phyloP scores from a whole-genome alignment of 345 rosid species.

The Salix suchowensis region DNA sequence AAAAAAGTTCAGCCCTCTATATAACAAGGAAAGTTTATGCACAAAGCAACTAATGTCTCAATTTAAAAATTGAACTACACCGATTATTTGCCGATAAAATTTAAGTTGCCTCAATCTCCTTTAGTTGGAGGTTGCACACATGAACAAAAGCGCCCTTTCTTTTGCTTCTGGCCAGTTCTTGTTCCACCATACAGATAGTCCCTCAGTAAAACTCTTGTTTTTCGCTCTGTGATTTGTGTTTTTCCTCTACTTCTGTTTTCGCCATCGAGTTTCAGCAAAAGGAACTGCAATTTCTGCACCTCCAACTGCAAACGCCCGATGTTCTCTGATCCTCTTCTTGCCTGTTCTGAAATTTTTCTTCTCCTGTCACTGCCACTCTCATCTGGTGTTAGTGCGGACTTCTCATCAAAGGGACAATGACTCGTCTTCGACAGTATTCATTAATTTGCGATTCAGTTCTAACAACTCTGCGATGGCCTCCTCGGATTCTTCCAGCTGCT shows the following conservation, averaged over 20 bases:
- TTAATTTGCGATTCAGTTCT: constrained; percentile 53
- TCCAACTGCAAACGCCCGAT: constrained; percentile 81
- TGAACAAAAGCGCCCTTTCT: constrained; percentile 63
- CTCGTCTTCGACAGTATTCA: constrained; percentile 48
- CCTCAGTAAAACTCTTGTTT: constrained; percentile 61
- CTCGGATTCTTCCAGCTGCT: constrained; percentile 75
- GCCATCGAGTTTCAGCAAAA: constrained; percentile 64
- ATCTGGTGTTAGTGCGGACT: constrained; percentile 39
- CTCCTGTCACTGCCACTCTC: constrained; percentile 42
- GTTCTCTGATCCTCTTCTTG: constrained; percentile 79
- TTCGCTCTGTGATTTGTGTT: constrained; percentile 40
- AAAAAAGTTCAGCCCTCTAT: constrained; percentile 7
- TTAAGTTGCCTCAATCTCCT: constrained; percentile 39
- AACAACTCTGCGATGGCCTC: constrained; percentile 57
- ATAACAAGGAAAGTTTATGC: constrained; percentile 21
- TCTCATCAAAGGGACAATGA: constrained; percentile 39
- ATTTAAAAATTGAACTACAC: constrained; percentile 8
- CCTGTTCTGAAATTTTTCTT: constrained; percentile 61
- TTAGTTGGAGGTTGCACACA: constrained; percentile 69
- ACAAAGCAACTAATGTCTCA: constrained; percentile 22
- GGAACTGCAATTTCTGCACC: constrained; percentile 80
- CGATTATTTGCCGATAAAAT: constrained; percentile 2
- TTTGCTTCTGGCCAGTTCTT: constrained; percentile 40
- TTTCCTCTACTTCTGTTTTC: constrained; percentile 52
- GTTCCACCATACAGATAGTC: constrained; percentile 76